Percentiles rank a stretch among this genome's conserved stretches.
Evolutionary conservation across 2,329 filamentous ascomycete species (phyloP).

Genomic region (Fusarium xyrophilum): DNA sequence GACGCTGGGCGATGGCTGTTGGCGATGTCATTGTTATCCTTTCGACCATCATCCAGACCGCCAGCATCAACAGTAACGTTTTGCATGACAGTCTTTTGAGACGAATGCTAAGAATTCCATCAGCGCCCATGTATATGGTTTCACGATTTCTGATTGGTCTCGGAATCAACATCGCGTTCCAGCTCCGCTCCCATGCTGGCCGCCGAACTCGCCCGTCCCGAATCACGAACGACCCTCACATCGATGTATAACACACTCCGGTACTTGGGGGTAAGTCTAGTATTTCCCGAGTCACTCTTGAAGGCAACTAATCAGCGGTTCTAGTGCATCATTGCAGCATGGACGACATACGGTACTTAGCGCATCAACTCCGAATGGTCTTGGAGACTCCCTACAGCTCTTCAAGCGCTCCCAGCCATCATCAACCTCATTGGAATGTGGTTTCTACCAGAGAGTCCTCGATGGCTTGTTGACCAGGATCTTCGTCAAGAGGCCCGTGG

Average conservation of each 20-base stretch:
- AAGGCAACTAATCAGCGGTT: too few species aligned
- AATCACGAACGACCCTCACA: not conserved
- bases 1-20: not conserved
- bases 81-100: too few species aligned
- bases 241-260: not conserved
- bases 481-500: not conserved
- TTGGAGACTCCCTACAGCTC: not conserved
- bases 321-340: not conserved
- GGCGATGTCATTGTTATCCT: not conserved
- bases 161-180: not conserved
- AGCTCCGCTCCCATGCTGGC: not conserved
- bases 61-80: not conserved
- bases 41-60: not conserved
- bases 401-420: not conserved
- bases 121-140: not conserved
- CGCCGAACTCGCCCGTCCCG: not conserved
- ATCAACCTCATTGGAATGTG: not conserved
- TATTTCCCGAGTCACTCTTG: too few species aligned
- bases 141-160: not conserved
- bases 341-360: not conserved
- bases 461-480: not conserved
- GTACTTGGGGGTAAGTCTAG: not conserved
- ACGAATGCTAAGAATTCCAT: not conserved
- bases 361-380: not conserved
- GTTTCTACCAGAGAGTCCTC: not conserved